These are phyloP conservation scores for Camellia granthamiana DNA, from an alignment of 148 eudicot species.

Conservation along the genomic window DNA sequence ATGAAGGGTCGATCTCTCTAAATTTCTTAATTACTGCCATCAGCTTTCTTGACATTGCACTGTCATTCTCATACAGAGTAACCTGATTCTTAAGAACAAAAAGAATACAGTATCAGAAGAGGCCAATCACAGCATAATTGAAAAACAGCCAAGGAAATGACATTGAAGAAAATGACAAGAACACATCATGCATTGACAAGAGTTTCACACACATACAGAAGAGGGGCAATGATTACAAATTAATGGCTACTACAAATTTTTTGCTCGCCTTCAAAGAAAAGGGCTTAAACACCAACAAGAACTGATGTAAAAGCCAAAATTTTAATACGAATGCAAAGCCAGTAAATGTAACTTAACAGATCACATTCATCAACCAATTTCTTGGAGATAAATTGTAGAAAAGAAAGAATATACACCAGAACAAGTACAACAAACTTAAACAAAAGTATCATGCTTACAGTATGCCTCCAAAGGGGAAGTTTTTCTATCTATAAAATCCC, in stretches of 20 bases:
- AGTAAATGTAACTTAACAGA: neutral
- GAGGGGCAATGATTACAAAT: too few relatives aligned
- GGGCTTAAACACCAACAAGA: neutral
- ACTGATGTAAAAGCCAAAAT: too few relatives aligned
- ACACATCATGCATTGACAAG: neutral
- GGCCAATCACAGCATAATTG: neutral
- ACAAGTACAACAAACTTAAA: neutral
- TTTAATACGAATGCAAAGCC: neutral
- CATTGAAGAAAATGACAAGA: neutral
- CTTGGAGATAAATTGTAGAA: neutral
- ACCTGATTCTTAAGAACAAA: conserved; percentile 42
- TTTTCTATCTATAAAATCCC: neutral
- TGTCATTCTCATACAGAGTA: conserved; percentile 39
- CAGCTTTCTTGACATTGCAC: conserved; percentile 78
- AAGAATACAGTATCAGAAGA: conserved; percentile 10
- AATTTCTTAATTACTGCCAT: conserved; percentile 49
- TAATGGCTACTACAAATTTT: too few relatives aligned
- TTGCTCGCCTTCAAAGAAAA: too few relatives aligned
- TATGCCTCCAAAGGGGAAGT: neutral
- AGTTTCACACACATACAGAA: neutral
- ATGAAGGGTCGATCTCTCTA: conserved; percentile 66
- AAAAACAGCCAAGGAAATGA: neutral
- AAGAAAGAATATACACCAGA: neutral
- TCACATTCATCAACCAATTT: neutral
- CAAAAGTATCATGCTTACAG: neutral